Percentiles rank a stretch among this genome's conserved stretches.
These are phyloP conservation scores for Conticribra guillardii DNA, from an alignment of 108 stramenopile genomes.

Conservation along the genomic window DNA sequence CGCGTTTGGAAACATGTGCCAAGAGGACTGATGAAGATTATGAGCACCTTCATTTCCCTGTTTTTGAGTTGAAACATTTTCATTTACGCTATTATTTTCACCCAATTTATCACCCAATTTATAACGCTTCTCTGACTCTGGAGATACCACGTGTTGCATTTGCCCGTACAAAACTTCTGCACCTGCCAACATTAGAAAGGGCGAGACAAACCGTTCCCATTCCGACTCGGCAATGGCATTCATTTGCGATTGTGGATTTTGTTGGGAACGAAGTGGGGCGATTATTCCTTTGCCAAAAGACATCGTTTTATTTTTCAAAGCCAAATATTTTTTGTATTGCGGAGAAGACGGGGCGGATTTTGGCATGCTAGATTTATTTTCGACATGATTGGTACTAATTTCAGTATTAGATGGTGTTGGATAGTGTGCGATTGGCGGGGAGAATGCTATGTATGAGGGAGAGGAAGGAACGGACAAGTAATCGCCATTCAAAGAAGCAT, in stretches of 20 bases:
- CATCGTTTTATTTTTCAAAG: conserved; percentile 1
- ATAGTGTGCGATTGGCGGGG: neutral
- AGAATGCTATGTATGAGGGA: neutral
- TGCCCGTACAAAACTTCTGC: conserved; percentile 49
- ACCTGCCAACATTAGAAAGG: conserved; percentile 40
- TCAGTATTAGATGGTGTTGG: neutral
- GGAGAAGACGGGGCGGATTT: neutral
- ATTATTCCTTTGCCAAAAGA: conserved; percentile 1
- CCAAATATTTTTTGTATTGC: neutral
- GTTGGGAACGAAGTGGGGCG: neutral
- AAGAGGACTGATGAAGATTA: too few species aligned
- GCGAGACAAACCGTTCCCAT: conserved; percentile 54
- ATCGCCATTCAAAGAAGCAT: neutral
- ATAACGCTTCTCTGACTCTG: conserved; percentile 14
- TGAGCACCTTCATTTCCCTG: neutral
- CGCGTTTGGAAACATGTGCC: too few species aligned
- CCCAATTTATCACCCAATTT: neutral
- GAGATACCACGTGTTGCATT: conserved; percentile 48
- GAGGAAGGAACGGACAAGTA: conserved; percentile 8
- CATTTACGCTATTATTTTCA: too few species aligned
- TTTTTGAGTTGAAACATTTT: neutral
- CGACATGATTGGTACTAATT: neutral
- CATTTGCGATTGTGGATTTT: conserved; percentile 4
- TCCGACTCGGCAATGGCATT: conserved; percentile 25
- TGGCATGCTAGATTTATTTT: neutral